These are phyloP conservation scores for Sequoia sempervirens DNA, from an alignment of 75 land plant species.

Conservation along the genomic window DNA sequence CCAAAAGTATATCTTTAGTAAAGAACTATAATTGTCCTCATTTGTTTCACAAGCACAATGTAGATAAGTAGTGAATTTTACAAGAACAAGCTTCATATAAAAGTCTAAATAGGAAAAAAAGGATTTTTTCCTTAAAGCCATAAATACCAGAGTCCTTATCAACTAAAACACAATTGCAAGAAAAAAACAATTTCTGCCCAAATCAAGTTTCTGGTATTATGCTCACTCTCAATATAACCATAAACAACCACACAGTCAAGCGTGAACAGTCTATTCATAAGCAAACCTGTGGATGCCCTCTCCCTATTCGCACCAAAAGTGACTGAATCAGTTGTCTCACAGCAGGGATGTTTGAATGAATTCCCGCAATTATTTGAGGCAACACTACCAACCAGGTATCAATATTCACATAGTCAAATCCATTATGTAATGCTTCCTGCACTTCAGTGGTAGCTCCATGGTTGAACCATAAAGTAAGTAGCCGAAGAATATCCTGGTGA, in stretches of 20 bases:
- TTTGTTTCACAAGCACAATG: background rate
- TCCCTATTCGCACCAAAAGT: conserved; percentile 84
- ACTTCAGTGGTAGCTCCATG: conserved; percentile 93
- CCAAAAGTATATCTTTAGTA: background rate
- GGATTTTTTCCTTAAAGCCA: background rate
- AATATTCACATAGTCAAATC: conserved; percentile 74
- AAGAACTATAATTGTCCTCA: background rate
- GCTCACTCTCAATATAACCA: background rate
- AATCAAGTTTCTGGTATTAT: background rate
- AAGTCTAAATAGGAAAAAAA: background rate
- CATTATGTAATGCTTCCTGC: conserved; percentile 79
- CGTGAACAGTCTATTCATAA: background rate
- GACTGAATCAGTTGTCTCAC: conserved; percentile 89
- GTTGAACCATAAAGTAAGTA: conserved; percentile 97
- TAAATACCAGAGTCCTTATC: background rate
- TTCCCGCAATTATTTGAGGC: conserved; percentile 97
- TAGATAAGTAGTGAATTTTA: background rate
- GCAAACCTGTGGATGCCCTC: conserved; percentile 89
- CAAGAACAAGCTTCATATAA: background rate
- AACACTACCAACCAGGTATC: conserved; percentile 94
- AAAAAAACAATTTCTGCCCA: background rate
- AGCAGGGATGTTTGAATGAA: conserved; percentile 95
- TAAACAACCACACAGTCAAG: background rate
- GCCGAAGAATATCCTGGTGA: conserved; percentile 92
- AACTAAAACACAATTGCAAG: background rate